phyloP scores from a whole-genome alignment of 2,329 filamentous ascomycete species.

The Calonectria montana region DNA sequence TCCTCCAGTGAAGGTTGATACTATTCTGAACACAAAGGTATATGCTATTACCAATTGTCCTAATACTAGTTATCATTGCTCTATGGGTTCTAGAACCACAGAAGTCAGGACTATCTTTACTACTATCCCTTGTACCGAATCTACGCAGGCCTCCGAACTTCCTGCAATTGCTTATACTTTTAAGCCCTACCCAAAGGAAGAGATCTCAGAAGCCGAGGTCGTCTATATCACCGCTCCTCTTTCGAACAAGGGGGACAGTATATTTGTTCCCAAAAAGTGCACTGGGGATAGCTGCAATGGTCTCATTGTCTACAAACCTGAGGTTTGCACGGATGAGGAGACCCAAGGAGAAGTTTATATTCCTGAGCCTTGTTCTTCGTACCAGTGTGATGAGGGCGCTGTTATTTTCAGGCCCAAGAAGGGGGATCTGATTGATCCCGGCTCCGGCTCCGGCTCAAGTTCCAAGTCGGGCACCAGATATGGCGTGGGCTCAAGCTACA shows the following conservation, averaged over 20 bases:
- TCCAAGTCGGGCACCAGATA: neutral
- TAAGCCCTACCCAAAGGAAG: neutral
- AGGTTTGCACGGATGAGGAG: neutral
- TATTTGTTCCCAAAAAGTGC: neutral
- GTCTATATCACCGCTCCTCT: neutral
- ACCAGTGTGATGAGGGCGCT: neutral
- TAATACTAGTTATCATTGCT: neutral
- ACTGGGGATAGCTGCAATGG: neutral
- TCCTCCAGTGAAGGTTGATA: neutral
- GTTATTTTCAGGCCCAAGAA: neutral
- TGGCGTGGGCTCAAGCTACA: neutral
- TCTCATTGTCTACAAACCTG: neutral
- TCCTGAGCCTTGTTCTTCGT: neutral
- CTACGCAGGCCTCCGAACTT: neutral
- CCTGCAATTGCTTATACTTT: neutral
- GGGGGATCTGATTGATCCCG: neutral
- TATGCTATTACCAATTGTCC: neutral
- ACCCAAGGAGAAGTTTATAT: neutral
- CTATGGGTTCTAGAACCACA: neutral
- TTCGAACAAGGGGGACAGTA: neutral
- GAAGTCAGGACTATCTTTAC: neutral
- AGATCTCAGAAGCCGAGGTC: neutral
- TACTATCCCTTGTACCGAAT: neutral
- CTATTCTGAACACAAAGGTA: neutral
- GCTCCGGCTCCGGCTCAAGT: neutral